Percentiles rank a stretch among this genome's conserved stretches.
Evolutionary conservation across 2,329 filamentous ascomycete genomes (phyloP).

Genomic region (Sarocladium brachiariae): DNA sequence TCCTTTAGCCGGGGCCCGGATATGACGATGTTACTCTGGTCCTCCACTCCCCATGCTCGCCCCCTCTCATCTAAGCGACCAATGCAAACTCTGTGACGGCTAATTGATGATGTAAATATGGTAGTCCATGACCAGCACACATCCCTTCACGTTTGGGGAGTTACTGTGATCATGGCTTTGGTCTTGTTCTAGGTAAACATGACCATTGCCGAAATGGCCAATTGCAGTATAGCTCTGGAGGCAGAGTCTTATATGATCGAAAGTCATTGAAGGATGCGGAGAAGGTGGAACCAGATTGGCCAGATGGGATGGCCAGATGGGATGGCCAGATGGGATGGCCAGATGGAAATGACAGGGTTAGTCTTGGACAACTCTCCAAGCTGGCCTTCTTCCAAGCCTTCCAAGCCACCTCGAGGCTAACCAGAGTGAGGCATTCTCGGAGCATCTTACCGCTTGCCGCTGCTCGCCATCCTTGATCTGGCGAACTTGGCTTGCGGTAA

Average conservation of each 20-base stretch:
- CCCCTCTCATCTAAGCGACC: neutral
- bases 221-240: too few relatives aligned
- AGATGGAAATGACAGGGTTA: too few relatives aligned
- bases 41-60: neutral
- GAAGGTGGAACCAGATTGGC: too few relatives aligned
- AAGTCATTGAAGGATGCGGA: too few relatives aligned
- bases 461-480: neutral
- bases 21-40: neutral
- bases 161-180: neutral
- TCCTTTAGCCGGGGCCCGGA: conserved; percentile 4
- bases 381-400: too few relatives aligned
- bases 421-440: conserved; percentile 1
- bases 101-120: neutral
- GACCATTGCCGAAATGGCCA: neutral
- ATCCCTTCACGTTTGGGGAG: neutral
- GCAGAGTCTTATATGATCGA: too few relatives aligned
- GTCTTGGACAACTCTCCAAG: too few relatives aligned
- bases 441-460: conserved; percentile 7
- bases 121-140: neutral
- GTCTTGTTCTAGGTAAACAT: conserved; percentile 2
- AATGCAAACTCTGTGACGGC: neutral
- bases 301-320: too few relatives aligned
- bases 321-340: too few relatives aligned
- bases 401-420: neutral
- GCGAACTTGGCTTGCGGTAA: neutral